phyloP scores from a whole-genome alignment of 2,329 filamentous ascomycete species.

The Colletotrichum nymphaeae region DNA sequence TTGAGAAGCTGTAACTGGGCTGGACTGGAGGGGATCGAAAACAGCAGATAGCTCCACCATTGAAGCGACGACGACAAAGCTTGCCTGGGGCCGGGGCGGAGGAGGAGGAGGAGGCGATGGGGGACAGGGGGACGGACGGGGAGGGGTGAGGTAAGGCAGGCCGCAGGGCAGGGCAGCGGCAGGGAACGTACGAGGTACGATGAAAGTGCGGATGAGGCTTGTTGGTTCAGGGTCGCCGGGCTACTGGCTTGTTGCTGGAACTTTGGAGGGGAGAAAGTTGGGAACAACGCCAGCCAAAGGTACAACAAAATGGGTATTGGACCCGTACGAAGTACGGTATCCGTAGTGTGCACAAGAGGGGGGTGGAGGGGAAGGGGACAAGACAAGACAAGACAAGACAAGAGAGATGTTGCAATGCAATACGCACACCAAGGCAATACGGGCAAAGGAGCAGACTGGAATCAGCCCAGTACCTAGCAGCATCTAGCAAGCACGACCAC shows the following conservation, averaged over 20 bases:
- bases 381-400: neutral
- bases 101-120: constrained; percentile 10
- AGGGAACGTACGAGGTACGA: constrained; percentile 2
- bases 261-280: no score
- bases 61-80: constrained; percentile 34
- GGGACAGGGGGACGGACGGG: constrained; percentile 1
- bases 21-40: constrained; percentile 28
- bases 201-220: neutral
- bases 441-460: neutral
- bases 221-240: constrained; percentile 14
- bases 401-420: neutral
- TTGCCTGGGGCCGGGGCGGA: constrained; percentile 28
- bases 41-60: constrained; percentile 28
- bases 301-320: neutral
- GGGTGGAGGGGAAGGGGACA: neutral
- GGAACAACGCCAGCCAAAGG: no score
- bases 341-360: neutral
- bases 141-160: neutral
- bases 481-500: neutral
- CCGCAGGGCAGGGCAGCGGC: no score
- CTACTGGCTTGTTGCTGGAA: neutral
- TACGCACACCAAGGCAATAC: neutral
- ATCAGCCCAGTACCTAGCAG: neutral
- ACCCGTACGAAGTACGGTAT: no score
- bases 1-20: neutral